phyloP scores from a whole-genome alignment of 2,329 filamentous ascomycete species.

The Escovopsis weberi region DNA sequence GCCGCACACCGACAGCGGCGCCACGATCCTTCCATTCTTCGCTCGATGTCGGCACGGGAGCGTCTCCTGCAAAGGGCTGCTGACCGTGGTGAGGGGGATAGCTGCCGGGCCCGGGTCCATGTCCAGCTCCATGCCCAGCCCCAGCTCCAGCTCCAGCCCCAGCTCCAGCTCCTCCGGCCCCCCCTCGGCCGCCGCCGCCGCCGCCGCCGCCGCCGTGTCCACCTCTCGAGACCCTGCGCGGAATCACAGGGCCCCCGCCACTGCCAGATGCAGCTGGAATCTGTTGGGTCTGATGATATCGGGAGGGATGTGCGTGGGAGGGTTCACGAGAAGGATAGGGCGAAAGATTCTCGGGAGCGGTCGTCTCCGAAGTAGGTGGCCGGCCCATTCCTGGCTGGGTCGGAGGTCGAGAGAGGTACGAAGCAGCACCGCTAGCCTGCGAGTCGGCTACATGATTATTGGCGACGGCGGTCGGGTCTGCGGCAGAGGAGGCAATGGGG shows the following conservation, averaged over 20 bases:
- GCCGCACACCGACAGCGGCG: constrained; percentile 68
- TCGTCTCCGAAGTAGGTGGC: constrained; percentile 6
- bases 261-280: neutral
- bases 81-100: constrained; percentile 24
- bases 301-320: constrained; percentile 43
- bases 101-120: constrained; percentile 35
- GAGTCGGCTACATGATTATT: constrained; percentile 6
- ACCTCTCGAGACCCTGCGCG: constrained; percentile 62
- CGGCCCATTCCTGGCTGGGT: constrained; percentile 3
- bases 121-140: no score
- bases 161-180: no score
- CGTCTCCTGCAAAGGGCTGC: constrained; percentile 23
- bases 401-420: constrained; percentile 6
- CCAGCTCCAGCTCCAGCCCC: constrained; percentile 13
- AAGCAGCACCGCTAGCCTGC: constrained; percentile 9
- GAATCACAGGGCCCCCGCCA: constrained; percentile 33
- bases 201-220: constrained; percentile 18
- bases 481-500: constrained; percentile 6
- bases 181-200: no score
- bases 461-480: constrained; percentile 5
- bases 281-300: neutral
- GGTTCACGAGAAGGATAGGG: constrained; percentile 47
- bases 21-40: constrained; percentile 96
- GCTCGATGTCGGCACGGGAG: constrained; percentile 41
- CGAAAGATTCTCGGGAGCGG: constrained; percentile 26